phyloP scores from a whole-genome alignment of 768 basidiomycete genomes.

The Tylopilus balloui region DNA sequence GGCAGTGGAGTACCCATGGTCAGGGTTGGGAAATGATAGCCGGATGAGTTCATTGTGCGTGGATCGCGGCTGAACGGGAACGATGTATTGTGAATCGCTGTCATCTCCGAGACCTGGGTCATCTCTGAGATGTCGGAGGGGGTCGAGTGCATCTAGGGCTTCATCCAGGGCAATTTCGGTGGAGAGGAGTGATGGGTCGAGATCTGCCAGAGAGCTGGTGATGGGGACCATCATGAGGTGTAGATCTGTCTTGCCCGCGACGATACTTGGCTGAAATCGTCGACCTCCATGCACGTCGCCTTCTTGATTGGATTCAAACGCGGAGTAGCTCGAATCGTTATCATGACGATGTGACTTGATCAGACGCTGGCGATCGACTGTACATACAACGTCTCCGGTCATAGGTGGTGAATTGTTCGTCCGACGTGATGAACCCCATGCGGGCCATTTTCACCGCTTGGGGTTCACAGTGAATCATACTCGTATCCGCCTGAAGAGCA shows the following conservation, averaged over 20 bases:
- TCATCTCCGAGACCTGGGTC: constrained; percentile 30
- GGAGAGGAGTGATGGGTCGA: constrained; percentile 12
- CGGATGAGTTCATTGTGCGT: constrained; percentile 44
- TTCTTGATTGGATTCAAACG: not conserved
- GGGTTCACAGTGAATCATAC: no score
- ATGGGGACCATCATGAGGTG: constrained; percentile 6
- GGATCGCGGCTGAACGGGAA: constrained; percentile 54
- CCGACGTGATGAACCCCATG: no score
- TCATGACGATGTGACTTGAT: no score
- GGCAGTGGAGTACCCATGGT: not conserved
- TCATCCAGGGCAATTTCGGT: constrained; percentile 49
- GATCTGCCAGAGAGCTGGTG: not conserved
- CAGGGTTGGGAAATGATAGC: constrained; percentile 35
- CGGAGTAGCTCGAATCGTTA: no score
- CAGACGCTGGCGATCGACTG: no score
- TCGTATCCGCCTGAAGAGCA: no score
- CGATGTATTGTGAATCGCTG: constrained; percentile 28
- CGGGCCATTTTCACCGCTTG: no score
- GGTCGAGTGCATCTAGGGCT: constrained; percentile 50
- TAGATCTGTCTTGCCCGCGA: not conserved
- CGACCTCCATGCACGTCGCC: not conserved
- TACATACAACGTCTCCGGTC: no score
- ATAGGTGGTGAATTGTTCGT: no score
- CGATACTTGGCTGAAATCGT: no score
- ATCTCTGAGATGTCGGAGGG: constrained; percentile 56